These are phyloP conservation scores for Acanthamoeba castellanii DNA, from an alignment of 208 protist genomes.

Conservation along the genomic window DNA sequence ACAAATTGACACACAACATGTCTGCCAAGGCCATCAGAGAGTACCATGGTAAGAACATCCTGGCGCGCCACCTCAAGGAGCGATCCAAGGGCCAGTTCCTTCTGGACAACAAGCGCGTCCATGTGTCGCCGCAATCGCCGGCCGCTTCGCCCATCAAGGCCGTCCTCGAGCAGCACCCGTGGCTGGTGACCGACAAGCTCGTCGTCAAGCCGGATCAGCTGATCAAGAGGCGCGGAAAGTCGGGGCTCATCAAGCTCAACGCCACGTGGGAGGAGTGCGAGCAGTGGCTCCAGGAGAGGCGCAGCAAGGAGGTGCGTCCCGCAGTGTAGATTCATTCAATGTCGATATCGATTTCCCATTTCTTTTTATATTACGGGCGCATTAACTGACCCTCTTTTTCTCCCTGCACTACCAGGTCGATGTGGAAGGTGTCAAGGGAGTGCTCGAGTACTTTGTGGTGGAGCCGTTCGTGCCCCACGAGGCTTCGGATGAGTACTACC, in stretches of 20 bases:
- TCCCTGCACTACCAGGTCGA: slow-evolving; percentile 26
- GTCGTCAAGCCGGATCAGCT: slow-evolving; percentile 93
- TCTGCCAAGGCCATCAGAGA: slow-evolving; percentile 64
- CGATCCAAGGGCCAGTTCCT: slow-evolving; percentile 31
- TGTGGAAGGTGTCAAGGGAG: slow-evolving; percentile 85
- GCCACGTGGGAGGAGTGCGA: slow-evolving; percentile 85
- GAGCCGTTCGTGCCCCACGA: slow-evolving; percentile 92
- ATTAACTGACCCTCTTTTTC: not conserved
- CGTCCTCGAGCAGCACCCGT: slow-evolving; percentile 74
- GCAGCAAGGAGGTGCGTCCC: slow-evolving; percentile 80
- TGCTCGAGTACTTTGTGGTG: slow-evolving; percentile 90
- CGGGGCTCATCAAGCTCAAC: slow-evolving; percentile 90
- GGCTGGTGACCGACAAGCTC: slow-evolving; percentile 86
- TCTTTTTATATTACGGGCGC: not conserved
- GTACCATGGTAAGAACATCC: slow-evolving; percentile 70
- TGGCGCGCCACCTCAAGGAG: slow-evolving; percentile 26
- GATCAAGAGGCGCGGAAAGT: slow-evolving; percentile 89
- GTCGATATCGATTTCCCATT: not conserved
- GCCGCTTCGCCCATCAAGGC: not conserved
- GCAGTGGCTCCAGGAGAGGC: slow-evolving; percentile 88
- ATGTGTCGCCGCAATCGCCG: slow-evolving; percentile 20
- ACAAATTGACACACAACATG: slow-evolving; percentile 25
- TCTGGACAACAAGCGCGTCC: slow-evolving; percentile 44
- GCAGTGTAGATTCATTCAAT: not conserved
- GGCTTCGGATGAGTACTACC: slow-evolving; percentile 91